Conservation (phyloP, 768 basidiomycete species). For the Tulasnella calospora region DNA sequence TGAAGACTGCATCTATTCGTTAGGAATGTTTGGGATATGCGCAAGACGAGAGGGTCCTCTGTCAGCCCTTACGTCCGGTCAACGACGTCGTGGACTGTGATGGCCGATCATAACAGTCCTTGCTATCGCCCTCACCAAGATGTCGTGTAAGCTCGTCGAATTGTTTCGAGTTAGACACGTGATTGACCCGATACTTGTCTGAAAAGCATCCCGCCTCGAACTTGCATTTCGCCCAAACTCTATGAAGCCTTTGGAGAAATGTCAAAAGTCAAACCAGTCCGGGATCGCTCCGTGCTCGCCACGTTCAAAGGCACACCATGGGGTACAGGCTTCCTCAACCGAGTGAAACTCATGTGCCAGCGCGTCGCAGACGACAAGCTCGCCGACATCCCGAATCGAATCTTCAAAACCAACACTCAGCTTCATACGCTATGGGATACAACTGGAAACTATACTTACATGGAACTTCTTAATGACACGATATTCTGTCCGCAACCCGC, state of each 20-base stretch:
- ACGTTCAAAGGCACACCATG: constrained; percentile 37
- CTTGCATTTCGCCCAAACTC: constrained; percentile 33
- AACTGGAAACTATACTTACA: constrained; percentile 32
- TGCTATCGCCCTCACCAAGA: constrained; percentile 39
- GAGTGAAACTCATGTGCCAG: constrained; percentile 34
- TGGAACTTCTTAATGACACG: constrained; percentile 34
- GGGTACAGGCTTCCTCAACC: constrained; percentile 37
- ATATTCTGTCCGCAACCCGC: constrained; percentile 36
- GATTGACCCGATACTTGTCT: background rate
- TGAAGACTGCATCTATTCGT: background rate
- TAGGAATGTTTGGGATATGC: constrained; percentile 28
- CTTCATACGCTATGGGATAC: constrained; percentile 31
- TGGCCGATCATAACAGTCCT: constrained; percentile 38
- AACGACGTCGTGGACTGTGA: constrained; percentile 34
- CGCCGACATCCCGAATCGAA: constrained; percentile 28
- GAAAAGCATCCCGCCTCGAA: constrained; percentile 34
- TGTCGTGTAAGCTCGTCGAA: constrained; percentile 29
- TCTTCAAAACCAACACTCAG: constrained; percentile 7
- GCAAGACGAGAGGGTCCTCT: constrained; percentile 15
- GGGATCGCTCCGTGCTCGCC: constrained; percentile 32
- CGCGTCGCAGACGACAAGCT: constrained; percentile 31
- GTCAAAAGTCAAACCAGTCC: constrained; percentile 31
- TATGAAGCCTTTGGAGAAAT: constrained; percentile 32
- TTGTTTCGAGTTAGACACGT: background rate
- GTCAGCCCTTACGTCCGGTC: constrained; percentile 20